phyloP scores from a whole-genome alignment of 2,329 filamentous ascomycete species.

The Sporothrix mexicana region DNA sequence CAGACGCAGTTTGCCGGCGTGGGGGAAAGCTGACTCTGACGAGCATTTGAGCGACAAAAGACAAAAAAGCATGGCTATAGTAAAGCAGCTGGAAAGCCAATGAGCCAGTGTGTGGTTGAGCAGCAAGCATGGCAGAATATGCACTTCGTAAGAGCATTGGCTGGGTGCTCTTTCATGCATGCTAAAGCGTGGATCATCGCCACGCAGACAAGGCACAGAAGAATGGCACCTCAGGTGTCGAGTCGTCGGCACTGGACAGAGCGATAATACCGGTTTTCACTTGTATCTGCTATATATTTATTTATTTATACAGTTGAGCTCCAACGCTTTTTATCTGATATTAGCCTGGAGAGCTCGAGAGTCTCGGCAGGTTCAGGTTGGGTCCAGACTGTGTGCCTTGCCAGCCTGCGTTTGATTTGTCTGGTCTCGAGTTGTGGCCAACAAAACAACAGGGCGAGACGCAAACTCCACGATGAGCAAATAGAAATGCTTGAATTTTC shows the following conservation, averaged over 20 bases:
- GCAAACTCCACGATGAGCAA: not conserved
- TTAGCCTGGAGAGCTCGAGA: not conserved
- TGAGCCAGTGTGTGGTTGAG: not conserved
- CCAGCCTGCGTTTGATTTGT: not conserved
- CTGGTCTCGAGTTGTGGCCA: not conserved
- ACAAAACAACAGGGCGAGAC: not conserved
- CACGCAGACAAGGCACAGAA: not conserved
- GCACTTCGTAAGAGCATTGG: not conserved
- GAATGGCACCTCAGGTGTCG: no score
- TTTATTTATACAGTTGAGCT: no score
- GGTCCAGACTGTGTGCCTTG: no score
- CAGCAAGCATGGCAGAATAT: not conserved
- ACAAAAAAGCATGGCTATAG: not conserved
- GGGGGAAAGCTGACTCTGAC: slow-evolving; percentile 3
- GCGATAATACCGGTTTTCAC: slow-evolving; percentile 8
- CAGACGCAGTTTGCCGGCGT: not conserved
- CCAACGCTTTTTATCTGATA: not conserved
- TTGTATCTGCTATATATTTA: not conserved
- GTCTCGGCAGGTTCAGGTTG: no score
- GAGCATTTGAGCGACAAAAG: slow-evolving; percentile 7
- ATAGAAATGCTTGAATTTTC: not conserved
- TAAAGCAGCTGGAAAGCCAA: not conserved
- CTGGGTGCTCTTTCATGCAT: slow-evolving; percentile 4
- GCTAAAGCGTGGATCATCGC: not conserved
- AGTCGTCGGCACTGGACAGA: not conserved